Evolutionary conservation across 805 yeast genomes (phyloP), one percentile per base, ranked within the genome.

Genomic region (Metahyphopichia silvanorum): DNA sequence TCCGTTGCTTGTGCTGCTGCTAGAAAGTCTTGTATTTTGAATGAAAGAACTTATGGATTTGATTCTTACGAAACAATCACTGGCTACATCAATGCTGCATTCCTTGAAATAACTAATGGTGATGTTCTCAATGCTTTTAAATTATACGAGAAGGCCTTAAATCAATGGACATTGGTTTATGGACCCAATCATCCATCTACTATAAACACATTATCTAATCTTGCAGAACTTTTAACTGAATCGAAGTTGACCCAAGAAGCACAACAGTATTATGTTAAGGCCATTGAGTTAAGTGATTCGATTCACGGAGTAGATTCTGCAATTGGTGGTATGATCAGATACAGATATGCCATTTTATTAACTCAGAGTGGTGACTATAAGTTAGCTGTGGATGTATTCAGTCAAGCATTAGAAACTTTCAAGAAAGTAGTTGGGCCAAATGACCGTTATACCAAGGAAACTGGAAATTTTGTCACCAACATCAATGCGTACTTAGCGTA

Each of bases 11-110:
- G 78, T 32, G 72, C 69, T 9, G 64, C 76, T 43, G 75, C 81
- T 12, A 77, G 93, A 46, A 81, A 76, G 53, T 77, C 96, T 2
- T 72, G 79, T 40, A 65, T 77, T 24, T 76, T 88, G 39, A 70
- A 80, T 38, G 98, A 91, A 67, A 79, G 98, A 61, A 71, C 79
- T 9, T 57, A 67, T 32, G 98, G 98, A 40, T 57, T 79, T 41
- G 98, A 91, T 52, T 76, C 93, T 10, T 76, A 74, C 48, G 91
- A 87, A 42, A 74, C 89, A 16, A 57, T 86, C 23, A 72, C 86
- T 43, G 67, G 86, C 25, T 76, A 82, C 53, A 69, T 80, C 46
- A 87, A 86, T 58, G 63, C 89, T 44, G 94, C 93, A 1, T 74
- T 70, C 49, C 71, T 74, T 49, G 96, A 89, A 57, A 63, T 77